These are phyloP conservation scores for Tolypocladium pustulatum DNA, from an alignment of 2,329 filamentous ascomycete species.

Conservation along the genomic window DNA sequence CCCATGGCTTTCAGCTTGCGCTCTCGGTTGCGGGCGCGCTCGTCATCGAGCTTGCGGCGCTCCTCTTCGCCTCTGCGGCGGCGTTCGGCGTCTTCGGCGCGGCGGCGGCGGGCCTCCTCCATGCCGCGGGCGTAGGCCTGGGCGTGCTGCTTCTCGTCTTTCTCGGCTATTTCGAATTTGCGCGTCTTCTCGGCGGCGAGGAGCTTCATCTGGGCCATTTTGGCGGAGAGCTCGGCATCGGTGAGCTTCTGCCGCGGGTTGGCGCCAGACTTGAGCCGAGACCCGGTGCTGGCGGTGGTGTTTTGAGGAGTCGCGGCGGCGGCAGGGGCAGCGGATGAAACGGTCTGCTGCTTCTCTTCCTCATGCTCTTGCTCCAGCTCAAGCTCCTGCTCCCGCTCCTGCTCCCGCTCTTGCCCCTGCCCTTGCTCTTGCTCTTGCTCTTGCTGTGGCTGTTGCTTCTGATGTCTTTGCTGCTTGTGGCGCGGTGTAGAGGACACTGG, in stretches of 20 bases:
- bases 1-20: slow-evolving; percentile 50
- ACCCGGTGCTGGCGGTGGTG: slow-evolving; percentile 23
- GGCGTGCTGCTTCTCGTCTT: slow-evolving; percentile 45
- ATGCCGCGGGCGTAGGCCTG: slow-evolving; percentile 42
- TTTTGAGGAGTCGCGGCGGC: slow-evolving; percentile 9
- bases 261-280: slow-evolving; percentile 41
- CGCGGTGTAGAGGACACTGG: slow-evolving; percentile 2
- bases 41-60: slow-evolving; percentile 42
- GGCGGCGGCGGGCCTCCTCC: slow-evolving; percentile 42
- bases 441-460: neutral
- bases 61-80: slow-evolving; percentile 42
- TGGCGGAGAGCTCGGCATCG: slow-evolving; percentile 45
- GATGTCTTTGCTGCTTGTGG: slow-evolving; percentile 2
- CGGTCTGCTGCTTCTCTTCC: neutral
- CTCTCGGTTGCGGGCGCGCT: slow-evolving; percentile 49
- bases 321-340: slow-evolving; percentile 5
- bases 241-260: slow-evolving; percentile 52
- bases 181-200: slow-evolving; percentile 46
- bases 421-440: neutral
- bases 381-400: neutral
- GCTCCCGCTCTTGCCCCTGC: slow-evolving; percentile 2
- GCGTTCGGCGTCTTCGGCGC: slow-evolving; percentile 41
- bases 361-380: neutral
- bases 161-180: slow-evolving; percentile 47
- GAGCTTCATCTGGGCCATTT: slow-evolving; percentile 52